Base-by-base conservation (phyloP, 805 yeast species). In the Nakazawaea laoshanensis region DNA sequence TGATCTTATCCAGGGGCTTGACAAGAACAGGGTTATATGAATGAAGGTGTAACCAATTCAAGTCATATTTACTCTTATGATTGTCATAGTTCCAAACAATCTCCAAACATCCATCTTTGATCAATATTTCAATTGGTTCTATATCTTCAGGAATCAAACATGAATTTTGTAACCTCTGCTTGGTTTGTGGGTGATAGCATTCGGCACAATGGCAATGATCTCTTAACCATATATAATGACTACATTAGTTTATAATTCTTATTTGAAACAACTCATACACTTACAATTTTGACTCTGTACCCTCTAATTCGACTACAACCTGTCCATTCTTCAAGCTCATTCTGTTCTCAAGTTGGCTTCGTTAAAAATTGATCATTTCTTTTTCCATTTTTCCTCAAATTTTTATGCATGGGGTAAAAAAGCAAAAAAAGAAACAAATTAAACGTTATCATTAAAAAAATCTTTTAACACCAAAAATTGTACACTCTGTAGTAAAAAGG, bases 141-240 rank as follows among this genome's bases (percentile, higher is more conserved):
- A 22, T 37, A 11, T 38, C 37, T 15, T 40, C 52, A 12, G 38
- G 43, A 4, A 52, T 41, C 10, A 39, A 27, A 42, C 71, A 72
- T 10, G 80, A 67, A 44, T 76, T 70, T 30, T 72, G 59, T 16
- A 76, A 52, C 32, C 84, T 53, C 50, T 77, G 85, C 44, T 69
- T 72, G 21, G 85, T 77, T 29, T 54, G 46, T 3, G 63, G 53
- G 46, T 67, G 75, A 51, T 62, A 74, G 50, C 82, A 75, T 19
- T 59, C 42, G 8, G 55, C 50, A 41, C 82, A 77, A 40, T 67
- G 78, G 43, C 85, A 77, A 43, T 68, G 65, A 49, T 77, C 85
- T 29, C 85, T 57, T 13, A 77, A 58, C 84, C 84, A 77, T 29
- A 77, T 61, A 47, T 66, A 49, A 46, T 72, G 74, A 21, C 45